Evolutionary conservation across 2,329 filamentous ascomycete species (phyloP).

Genomic region (Macrophomina phaseolina): DNA sequence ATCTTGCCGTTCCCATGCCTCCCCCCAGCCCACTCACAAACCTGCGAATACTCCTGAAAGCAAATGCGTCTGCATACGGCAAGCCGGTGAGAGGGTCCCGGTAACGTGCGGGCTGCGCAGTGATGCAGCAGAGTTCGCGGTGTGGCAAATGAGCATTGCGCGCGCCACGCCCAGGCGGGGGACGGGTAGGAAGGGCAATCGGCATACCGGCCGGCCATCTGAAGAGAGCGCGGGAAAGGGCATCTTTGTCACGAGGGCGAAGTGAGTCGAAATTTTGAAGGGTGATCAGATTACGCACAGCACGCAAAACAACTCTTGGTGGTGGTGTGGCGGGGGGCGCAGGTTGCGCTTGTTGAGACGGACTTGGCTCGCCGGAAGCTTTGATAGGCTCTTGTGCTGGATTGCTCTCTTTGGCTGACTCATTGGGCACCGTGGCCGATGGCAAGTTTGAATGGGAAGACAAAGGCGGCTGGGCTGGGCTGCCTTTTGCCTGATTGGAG

Average conservation of each 20-base stretch:
- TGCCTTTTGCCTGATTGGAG: conserved; percentile 4
- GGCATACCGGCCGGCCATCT: conserved; percentile 41
- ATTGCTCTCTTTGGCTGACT: conserved; percentile 58
- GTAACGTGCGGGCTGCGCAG: conserved; percentile 79
- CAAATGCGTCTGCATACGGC: conserved; percentile 77
- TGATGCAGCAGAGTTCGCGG: conserved; percentile 76
- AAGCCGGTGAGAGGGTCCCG: conserved; percentile 84
- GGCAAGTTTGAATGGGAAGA: conserved; percentile 29
- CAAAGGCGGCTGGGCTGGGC: conserved; percentile 26
- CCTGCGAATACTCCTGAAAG: conserved; percentile 79
- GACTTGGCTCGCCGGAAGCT: background rate
- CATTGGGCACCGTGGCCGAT: conserved; percentile 42
- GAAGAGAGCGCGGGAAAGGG: conserved; percentile 36
- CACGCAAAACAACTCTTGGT: conserved; percentile 53
- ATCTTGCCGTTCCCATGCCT: conserved; percentile 77
- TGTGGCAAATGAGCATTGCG: conserved; percentile 41
- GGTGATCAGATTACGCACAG: conserved; percentile 63
- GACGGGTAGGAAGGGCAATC: conserved; percentile 47
- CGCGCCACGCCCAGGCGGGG: conserved; percentile 58
- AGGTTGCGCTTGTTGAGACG: conserved; percentile 34
- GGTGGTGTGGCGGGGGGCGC: conserved; percentile 40
- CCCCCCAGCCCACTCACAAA: conserved; percentile 51
- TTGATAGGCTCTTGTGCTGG: conserved; percentile 50
- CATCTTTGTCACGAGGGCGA: conserved; percentile 33
- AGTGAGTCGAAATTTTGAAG: conserved; percentile 58